A percentile compares a stretch with the other conserved stretches of the same genome.
Evolutionary conservation across 2,329 filamentous ascomycete species (phyloP).

Genomic region (Talaromyces sp.): DNA sequence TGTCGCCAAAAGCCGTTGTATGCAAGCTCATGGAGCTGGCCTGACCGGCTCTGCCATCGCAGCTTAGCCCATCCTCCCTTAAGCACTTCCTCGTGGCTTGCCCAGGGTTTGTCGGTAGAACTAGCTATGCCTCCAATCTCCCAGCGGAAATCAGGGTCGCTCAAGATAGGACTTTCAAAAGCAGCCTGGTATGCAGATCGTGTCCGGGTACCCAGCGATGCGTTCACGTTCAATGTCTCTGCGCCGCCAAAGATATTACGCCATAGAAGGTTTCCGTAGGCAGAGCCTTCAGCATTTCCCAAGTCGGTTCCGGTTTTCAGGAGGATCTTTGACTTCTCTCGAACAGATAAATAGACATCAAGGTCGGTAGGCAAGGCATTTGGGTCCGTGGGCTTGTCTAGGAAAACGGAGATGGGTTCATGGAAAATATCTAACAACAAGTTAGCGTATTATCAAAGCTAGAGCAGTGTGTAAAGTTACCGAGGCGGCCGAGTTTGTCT

Average conservation of each 20-base stretch:
- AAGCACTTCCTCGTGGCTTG: slow-evolving; percentile 85
- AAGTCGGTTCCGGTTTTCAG: slow-evolving; percentile 93
- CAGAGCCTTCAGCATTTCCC: slow-evolving; percentile 88
- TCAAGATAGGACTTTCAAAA: slow-evolving; percentile 75
- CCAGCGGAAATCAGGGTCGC: slow-evolving; percentile 74
- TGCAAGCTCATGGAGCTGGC: slow-evolving; percentile 69
- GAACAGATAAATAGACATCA: slow-evolving; percentile 70
- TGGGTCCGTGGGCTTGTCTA: slow-evolving; percentile 69
- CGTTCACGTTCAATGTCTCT: slow-evolving; percentile 81
- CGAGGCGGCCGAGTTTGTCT: slow-evolving; percentile 72
- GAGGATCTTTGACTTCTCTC: slow-evolving; percentile 75
- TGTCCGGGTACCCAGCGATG: slow-evolving; percentile 82
- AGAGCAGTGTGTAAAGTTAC: slow-evolving; percentile 44
- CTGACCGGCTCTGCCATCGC: slow-evolving; percentile 62
- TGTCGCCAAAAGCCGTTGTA: slow-evolving; percentile 86
- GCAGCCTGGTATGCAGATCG: slow-evolving; percentile 84
- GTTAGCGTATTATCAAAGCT: neutral
- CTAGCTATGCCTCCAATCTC: slow-evolving; percentile 77
- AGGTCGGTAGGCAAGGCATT: slow-evolving; percentile 70
- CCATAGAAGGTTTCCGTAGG: slow-evolving; percentile 79
- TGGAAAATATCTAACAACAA: slow-evolving; percentile 70
- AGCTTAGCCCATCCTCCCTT: slow-evolving; percentile 73
- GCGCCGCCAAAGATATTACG: slow-evolving; percentile 93
- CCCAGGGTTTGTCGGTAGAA: slow-evolving; percentile 84
- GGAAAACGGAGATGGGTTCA: slow-evolving; percentile 71